A percentile compares a stretch with the other conserved stretches of the same genome.
These are phyloP conservation scores for Dipteronia dyeriana DNA, from an alignment of 345 rosid genomes.

Conservation along the genomic window DNA sequence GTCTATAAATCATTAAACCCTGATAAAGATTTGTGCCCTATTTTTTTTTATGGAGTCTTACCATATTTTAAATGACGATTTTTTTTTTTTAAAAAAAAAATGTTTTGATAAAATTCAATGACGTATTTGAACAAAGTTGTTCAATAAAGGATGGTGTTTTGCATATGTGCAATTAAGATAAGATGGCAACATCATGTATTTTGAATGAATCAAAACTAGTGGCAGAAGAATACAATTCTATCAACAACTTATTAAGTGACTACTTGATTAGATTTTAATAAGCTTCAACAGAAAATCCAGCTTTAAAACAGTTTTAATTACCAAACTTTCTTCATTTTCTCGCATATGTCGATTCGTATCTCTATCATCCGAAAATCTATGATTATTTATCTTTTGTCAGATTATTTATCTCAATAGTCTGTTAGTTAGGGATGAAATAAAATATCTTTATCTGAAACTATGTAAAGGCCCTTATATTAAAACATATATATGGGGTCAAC, in stretches of 20 bases:
- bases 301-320: neutral
- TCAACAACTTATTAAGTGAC: neutral
- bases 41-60: no score
- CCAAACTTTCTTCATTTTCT: neutral
- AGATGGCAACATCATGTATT: slow-evolving; percentile 14
- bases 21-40: no score
- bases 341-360: neutral
- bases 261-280: neutral
- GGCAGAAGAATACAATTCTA: slow-evolving; percentile 1
- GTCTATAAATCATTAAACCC: no score
- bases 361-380: neutral
- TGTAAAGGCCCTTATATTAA: no score
- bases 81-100: no score
- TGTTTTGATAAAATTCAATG: neutral
- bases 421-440: no score
- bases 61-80: no score
- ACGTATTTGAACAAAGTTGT: neutral
- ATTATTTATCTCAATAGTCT: no score
- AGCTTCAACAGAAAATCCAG: neutral
- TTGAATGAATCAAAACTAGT: slow-evolving; percentile 4
- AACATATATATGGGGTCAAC: no score
- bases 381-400: no score
- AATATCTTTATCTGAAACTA: no score
- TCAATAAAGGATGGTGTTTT: neutral
- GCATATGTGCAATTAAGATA: neutral